These are phyloP conservation scores for Xylaria bambusicola DNA, from an alignment of 495 filamentous ascomycete species.

Conservation along the genomic window DNA sequence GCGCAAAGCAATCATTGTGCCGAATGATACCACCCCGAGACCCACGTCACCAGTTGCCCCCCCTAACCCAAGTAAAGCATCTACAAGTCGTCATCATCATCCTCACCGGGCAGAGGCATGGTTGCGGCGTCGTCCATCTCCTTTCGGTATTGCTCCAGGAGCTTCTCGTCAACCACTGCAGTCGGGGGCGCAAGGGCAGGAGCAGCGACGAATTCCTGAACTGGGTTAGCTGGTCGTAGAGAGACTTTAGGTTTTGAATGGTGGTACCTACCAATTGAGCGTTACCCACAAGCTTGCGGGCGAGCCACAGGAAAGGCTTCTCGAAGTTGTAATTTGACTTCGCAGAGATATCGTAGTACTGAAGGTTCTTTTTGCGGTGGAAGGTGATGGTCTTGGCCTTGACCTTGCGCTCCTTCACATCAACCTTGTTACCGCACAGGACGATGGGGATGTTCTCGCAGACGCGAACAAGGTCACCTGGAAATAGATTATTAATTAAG, in stretches of 20 bases:
- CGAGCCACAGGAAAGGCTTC: slow-evolving; percentile 99
- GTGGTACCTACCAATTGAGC: slow-evolving; percentile 69
- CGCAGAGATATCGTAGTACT: slow-evolving; percentile 99
- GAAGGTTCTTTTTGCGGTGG: slow-evolving; percentile 99
- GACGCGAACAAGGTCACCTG: slow-evolving; percentile 97
- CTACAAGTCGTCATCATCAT: slow-evolving; percentile 71
- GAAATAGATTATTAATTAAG: slow-evolving; percentile 12
- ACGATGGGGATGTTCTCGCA: slow-evolving; percentile 99
- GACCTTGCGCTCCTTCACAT: slow-evolving; percentile 99
- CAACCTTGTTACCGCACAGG: slow-evolving; percentile 98
- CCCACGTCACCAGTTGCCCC: not conserved
- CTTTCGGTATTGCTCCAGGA: slow-evolving; percentile 77
- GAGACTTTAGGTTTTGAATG: slow-evolving; percentile 12
- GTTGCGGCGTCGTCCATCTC: slow-evolving; percentile 85
- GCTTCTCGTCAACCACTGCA: slow-evolving; percentile 78
- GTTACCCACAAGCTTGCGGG: slow-evolving; percentile 97
- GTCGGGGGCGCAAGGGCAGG: slow-evolving; percentile 93
- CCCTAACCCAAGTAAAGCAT: slow-evolving; percentile 21
- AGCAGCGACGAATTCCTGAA: slow-evolving; percentile 95
- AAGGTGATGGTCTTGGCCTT: slow-evolving; percentile 99
- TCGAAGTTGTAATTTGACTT: slow-evolving; percentile 99
- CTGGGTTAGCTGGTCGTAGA: not conserved
- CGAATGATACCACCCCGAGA: slow-evolving; percentile 7
- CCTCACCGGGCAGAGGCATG: slow-evolving; percentile 93
- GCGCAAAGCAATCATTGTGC: not conserved